Evolutionary conservation across 805 yeast genomes (phyloP), one percentile per base, ranked within the genome.

Genomic region (Metschnikowia henanensis): DNA sequence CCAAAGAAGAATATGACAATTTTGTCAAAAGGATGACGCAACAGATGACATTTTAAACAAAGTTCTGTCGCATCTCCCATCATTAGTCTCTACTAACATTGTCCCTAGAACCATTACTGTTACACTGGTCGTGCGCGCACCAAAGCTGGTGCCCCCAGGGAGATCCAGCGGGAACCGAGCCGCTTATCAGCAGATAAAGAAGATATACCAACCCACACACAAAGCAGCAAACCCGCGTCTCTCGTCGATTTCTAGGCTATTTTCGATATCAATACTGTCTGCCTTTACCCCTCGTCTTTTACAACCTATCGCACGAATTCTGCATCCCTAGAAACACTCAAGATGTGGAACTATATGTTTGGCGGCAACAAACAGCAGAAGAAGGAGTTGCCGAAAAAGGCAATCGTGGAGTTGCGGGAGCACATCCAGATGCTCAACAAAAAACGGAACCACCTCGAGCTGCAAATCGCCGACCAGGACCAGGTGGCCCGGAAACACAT

Each of bases 371-470:
- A 73, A 42, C 75, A 75, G 49, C 84, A 79, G 65, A 79, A 75
- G 68, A 87, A 85, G 60, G 97, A 91, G 60, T 75, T 79, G 53
- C 95, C 98, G 39, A 91, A 89, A 75, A 83, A 87, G 76, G 96
- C 98, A 23, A 94, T 94, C 43, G 86, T 92, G 36, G 85, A 83
- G 53, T 73, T 92, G 50, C 79, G 97, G 50, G 95, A 87, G 61
- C 98, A 92, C 59, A 86, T 94, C 50, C 84, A 85, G 51, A 82
- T 91, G 66, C 76, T 94, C 43, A 81, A 80, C 57, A 91, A 92
- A 79, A 90, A 91, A 62, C 85, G 87, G 58, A 69, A 76, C 46
- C 90, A 87, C 62, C 70, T 90, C 58, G 91, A 90, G 60, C 79
- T 80, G 58, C 96, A 90, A 66, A 85, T 91, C 38, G 77, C 76